Evolutionary conservation across 805 yeast genomes (phyloP).

Genomic region (Barnettozyma wickerhamii): DNA sequence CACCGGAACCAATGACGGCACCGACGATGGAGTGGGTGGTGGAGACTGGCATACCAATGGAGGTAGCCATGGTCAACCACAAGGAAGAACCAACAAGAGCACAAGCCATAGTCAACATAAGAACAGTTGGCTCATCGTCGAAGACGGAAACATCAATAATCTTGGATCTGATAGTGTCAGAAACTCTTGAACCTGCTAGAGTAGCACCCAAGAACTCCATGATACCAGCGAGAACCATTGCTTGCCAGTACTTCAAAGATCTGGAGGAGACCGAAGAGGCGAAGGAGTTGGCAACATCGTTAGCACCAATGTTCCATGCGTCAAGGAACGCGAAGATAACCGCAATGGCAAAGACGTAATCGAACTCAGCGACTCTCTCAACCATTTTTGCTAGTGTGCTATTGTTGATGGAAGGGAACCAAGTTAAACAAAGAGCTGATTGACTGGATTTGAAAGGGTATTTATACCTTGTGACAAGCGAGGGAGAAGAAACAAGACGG

Average conservation of each 20-base stretch:
- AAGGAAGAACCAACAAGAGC: conserved; percentile 69
- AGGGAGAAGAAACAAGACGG: neutral
- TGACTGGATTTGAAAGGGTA: neutral
- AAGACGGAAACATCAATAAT: conserved; percentile 52
- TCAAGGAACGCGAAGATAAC: conserved; percentile 71
- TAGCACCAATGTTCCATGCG: conserved; percentile 79
- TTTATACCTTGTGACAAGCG: neutral
- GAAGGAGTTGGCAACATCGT: conserved; percentile 78
- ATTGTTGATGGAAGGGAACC: neutral
- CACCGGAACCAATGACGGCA: conserved; percentile 68
- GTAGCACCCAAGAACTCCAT: conserved; percentile 76
- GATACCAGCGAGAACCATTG: conserved; percentile 64
- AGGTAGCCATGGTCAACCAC: conserved; percentile 67
- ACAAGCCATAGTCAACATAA: conserved; percentile 71
- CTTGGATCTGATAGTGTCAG: conserved; percentile 66
- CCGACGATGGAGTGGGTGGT: conserved; percentile 80
- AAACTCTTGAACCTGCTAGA: conserved; percentile 67
- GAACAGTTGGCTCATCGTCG: conserved; percentile 56
- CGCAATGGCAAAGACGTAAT: conserved; percentile 65
- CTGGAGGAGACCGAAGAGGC: conserved; percentile 73
- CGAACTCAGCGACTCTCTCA: conserved; percentile 39
- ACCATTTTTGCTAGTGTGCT: too few species aligned
- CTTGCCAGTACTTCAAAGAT: conserved; percentile 68
- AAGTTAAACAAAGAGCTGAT: too few species aligned
- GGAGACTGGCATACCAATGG: conserved; percentile 72